phyloP scores from a whole-genome alignment of 495 filamentous ascomycete genomes.

The Tuber calosporum region DNA sequence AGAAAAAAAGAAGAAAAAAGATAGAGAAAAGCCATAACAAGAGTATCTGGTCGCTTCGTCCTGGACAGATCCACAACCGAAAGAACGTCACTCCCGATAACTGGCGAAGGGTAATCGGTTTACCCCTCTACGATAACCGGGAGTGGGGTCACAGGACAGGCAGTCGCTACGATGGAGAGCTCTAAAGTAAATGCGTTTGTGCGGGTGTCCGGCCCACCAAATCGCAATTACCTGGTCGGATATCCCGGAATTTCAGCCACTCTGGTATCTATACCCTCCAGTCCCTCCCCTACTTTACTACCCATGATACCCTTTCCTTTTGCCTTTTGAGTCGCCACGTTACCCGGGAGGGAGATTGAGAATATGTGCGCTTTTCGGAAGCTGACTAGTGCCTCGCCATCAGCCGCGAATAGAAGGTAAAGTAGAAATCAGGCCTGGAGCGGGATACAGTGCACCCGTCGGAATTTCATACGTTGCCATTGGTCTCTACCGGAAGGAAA shows the following conservation, averaged over 20 bases:
- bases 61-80: neutral
- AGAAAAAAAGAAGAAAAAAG: neutral
- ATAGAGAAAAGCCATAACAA: neutral
- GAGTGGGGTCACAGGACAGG: constrained; percentile 29
- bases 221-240: constrained; percentile 91
- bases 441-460: constrained; percentile 79
- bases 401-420: constrained; percentile 95
- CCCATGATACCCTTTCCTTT: constrained; percentile 10
- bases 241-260: constrained; percentile 98
- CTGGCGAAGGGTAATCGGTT: constrained; percentile 25
- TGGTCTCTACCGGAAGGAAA: constrained; percentile 84
- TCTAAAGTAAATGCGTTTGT: constrained; percentile 71
- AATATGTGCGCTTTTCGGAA: constrained; percentile 31
- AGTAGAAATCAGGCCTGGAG: constrained; percentile 85
- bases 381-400: constrained; percentile 37
- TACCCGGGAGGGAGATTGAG: constrained; percentile 22
- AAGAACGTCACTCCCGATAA: neutral
- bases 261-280: constrained; percentile 56
- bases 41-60: neutral
- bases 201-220: constrained; percentile 93
- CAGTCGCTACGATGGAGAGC: constrained; percentile 25
- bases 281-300: constrained; percentile 4
- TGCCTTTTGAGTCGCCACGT: neutral
- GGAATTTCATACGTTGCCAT: constrained; percentile 89
- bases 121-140: constrained; percentile 32